Conservation (phyloP, 2,329 filamentous ascomycete species). For the Daldinia sp. region DNA sequence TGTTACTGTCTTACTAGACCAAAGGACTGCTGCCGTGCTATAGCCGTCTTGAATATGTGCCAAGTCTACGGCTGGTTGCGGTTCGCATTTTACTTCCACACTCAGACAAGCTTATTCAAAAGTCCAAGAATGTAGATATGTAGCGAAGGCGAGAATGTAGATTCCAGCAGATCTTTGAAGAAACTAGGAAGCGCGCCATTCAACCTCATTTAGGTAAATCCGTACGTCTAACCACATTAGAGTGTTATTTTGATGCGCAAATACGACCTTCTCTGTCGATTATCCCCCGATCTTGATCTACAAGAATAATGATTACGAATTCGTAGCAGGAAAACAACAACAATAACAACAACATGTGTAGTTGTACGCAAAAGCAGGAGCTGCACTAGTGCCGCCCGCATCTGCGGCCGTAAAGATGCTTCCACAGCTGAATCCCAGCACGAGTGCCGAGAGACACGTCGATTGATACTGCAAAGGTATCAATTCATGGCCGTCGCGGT, state of each 20-base stretch:
- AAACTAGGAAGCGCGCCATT: slow-evolving; percentile 11
- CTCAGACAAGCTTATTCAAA: background rate
- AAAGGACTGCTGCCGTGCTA: background rate
- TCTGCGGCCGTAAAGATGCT: slow-evolving; percentile 31
- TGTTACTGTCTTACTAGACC: slow-evolving; percentile 1
- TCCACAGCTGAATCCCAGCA: slow-evolving; percentile 19
- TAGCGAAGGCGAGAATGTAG: background rate
- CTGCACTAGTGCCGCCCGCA: slow-evolving; percentile 30
- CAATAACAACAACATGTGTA: slow-evolving; percentile 20
- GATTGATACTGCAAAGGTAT: slow-evolving; percentile 16
- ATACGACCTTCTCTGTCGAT: slow-evolving; percentile 6
- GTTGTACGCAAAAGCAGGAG: slow-evolving; percentile 28
- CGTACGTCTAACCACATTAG: slow-evolving; percentile 6
- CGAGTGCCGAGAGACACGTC: slow-evolving; percentile 27
- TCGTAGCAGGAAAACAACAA: slow-evolving; percentile 21
- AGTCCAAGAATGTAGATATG: background rate
- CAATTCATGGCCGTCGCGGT: slow-evolving; percentile 11
- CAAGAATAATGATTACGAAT: slow-evolving; percentile 2
- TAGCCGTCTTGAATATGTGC: slow-evolving; percentile 6
- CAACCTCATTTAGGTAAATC: slow-evolving; percentile 9
- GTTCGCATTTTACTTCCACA: slow-evolving; percentile 8
- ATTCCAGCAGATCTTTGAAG: background rate
- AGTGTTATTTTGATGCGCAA: background rate
- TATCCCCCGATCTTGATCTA: slow-evolving; percentile 2
- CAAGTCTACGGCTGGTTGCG: background rate